These are phyloP conservation scores for Starmerella asiatica DNA, from an alignment of 805 yeast genomes.

Conservation along the genomic window DNA sequence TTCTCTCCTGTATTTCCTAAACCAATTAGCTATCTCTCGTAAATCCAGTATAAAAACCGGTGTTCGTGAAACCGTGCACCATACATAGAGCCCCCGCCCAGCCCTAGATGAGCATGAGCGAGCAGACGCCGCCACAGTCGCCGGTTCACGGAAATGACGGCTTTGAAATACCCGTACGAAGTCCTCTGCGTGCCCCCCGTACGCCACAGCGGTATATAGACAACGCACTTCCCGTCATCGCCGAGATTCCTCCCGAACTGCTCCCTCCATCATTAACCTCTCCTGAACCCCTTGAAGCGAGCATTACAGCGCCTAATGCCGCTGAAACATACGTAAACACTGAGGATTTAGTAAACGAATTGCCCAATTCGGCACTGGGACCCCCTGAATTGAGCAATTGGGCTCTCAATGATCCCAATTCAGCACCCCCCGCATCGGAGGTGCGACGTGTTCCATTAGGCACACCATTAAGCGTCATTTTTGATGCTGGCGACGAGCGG, in stretches of 20 bases:
- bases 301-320: not conserved
- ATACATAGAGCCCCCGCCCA: no score
- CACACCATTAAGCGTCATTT: slow-evolving; percentile 3
- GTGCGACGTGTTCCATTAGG: not conserved
- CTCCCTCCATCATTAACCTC: no score
- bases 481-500: slow-evolving; percentile 12
- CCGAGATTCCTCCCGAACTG: no score
- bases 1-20: no score
- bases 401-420: not conserved
- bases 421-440: not conserved
- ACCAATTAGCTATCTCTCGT: no score
- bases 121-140: no score
- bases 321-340: not conserved
- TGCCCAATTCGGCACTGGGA: not conserved
- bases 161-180: no score
- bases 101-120: no score
- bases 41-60: no score
- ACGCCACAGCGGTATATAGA: not conserved
- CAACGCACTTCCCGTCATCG: slow-evolving; percentile 1
- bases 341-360: not conserved
- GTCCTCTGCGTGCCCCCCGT: not conserved
- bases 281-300: no score
- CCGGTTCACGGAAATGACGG: no score
- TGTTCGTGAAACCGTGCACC: no score
- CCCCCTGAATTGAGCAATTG: not conserved